Evolutionary conservation across 306 rosid genomes (phyloP).

Genomic region (Trichosanthes truncata): DNA sequence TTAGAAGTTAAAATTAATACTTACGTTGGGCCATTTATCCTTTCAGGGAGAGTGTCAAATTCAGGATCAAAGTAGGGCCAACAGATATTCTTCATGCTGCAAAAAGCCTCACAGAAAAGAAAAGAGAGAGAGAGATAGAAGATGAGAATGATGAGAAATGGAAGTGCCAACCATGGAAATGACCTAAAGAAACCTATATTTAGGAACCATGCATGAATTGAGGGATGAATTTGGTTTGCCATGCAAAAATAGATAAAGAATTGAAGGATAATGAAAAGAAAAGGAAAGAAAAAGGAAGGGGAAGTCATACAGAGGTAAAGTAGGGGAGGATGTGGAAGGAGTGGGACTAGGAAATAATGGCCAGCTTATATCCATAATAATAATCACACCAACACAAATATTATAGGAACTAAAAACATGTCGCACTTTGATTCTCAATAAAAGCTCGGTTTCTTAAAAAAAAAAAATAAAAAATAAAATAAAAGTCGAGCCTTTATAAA

Average conservation of each 20-base stretch:
- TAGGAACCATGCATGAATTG: neutral
- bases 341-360: neutral
- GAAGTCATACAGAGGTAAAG: neutral
- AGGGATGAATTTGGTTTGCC: neutral
- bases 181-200: neutral
- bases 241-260: neutral
- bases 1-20: neutral
- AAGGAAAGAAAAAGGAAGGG: neutral
- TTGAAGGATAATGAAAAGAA: neutral
- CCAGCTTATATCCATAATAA: neutral
- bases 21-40: slow-evolving; percentile 65
- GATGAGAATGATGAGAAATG: neutral
- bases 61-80: slow-evolving; percentile 80
- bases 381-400: neutral
- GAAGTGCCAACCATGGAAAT: neutral
- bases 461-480: neutral
- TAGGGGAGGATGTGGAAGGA: neutral
- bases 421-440: too few relatives aligned
- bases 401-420: neutral
- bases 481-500: neutral
- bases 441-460: neutral
- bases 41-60: slow-evolving; percentile 46
- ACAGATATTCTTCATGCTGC: slow-evolving; percentile 52
- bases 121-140: neutral
- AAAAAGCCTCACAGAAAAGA: neutral